A percentile compares a stretch with the other conserved stretches of the same genome.
phyloP scores from a whole-genome alignment of 2,329 filamentous ascomycete species.

The Fusarium humuli region DNA sequence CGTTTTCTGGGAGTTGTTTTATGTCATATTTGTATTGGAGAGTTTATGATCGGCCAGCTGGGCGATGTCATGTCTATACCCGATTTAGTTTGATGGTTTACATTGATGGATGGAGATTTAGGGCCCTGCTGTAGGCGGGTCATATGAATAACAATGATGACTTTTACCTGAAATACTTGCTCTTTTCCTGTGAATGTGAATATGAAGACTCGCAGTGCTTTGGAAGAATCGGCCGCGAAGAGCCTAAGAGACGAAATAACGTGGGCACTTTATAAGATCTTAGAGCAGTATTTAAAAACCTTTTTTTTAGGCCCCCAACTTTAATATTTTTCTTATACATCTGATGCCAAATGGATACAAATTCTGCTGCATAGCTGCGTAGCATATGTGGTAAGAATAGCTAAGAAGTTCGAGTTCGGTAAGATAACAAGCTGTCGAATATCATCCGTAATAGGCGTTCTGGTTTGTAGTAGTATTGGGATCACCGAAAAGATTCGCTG shows the following conservation, averaged over 20 bases:
- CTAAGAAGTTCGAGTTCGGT: constrained; percentile 82
- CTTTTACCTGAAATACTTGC: background rate
- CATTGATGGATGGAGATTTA: background rate
- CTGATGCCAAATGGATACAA: too few relatives aligned
- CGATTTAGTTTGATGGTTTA: constrained; percentile 20
- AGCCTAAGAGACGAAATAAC: too few relatives aligned
- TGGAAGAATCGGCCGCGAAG: too few relatives aligned
- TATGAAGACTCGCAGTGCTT: too few relatives aligned
- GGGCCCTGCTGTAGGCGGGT: background rate
- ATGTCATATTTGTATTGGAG: constrained; percentile 3
- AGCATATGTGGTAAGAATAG: constrained; percentile 72
- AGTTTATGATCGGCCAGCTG: constrained; percentile 18
- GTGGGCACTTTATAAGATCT: too few relatives aligned
- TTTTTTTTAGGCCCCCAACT: too few relatives aligned
- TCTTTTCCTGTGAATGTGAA: background rate
- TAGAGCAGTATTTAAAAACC: background rate
- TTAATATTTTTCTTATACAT: too few relatives aligned
- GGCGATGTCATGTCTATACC: constrained; percentile 34
- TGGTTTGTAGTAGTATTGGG: constrained; percentile 32
- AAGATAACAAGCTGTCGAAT: constrained; percentile 90
- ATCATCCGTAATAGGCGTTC: background rate
- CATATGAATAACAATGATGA: constrained; percentile 15
- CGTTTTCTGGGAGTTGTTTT: constrained; percentile 1
- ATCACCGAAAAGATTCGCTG: constrained; percentile 48
- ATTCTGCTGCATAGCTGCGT: too few relatives aligned